Conservation (phyloP, 148 eudicot genomes). For the Dianthus caryophyllus region DNA sequence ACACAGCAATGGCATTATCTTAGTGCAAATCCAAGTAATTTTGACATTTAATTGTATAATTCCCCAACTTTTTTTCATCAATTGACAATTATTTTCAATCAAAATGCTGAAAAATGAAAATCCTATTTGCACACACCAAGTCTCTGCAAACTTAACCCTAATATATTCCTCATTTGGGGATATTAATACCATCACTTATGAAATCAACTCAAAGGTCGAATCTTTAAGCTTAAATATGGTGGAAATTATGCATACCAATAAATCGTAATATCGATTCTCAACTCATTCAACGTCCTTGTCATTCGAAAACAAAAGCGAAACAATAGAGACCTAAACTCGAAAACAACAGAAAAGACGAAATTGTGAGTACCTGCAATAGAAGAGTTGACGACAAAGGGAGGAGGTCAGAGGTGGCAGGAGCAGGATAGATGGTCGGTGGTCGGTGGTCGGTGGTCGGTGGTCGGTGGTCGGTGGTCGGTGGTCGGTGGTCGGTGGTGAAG, state of each 20-base stretch:
- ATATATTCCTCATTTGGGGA: conserved; percentile 46
- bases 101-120: conserved; percentile 52
- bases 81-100: conserved; percentile 49
- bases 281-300: conserved; percentile 53
- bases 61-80: conserved; percentile 54
- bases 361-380: conserved; percentile 49
- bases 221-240: conserved; percentile 39
- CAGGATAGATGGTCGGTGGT: no score
- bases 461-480: no score
- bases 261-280: conserved; percentile 63
- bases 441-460: no score
- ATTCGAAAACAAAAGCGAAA: conserved; percentile 49
- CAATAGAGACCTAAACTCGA: conserved; percentile 42
- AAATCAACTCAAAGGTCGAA: background rate
- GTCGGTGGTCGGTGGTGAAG: no score
- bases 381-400: no score
- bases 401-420: no score
- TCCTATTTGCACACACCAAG: conserved; percentile 80
- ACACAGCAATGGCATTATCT: conserved; percentile 60
- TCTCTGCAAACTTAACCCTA: conserved; percentile 65
- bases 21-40: conserved; percentile 64
- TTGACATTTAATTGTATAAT: conserved; percentile 55
- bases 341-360: conserved; percentile 42
- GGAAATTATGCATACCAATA: conserved; percentile 45
- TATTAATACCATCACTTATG: background rate